These are phyloP conservation scores for Penicillium digitatum DNA, from an alignment of 2,329 filamentous ascomycete genomes.

Conservation along the genomic window DNA sequence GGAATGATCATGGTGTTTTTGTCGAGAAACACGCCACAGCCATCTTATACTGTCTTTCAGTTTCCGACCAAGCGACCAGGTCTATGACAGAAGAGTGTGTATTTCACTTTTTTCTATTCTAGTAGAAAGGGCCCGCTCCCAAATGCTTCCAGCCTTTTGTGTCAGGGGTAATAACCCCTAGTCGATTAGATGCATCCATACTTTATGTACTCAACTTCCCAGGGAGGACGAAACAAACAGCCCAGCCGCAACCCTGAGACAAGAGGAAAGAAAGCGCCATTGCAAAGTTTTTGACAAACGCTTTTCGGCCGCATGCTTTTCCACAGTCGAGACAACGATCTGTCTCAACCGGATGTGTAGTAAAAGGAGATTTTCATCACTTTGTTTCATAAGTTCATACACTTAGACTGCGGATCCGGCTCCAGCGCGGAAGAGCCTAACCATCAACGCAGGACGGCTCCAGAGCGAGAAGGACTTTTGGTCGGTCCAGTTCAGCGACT, in stretches of 20 bases:
- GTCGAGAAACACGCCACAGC: background rate
- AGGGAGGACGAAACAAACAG: background rate
- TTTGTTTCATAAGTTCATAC: background rate
- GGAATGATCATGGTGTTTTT: background rate
- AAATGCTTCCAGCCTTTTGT: background rate
- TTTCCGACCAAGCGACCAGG: background rate
- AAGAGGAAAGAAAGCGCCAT: background rate
- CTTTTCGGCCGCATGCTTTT: background rate
- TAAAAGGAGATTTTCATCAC: background rate
- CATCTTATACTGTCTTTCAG: background rate
- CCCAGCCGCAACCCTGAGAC: background rate
- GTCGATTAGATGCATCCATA: background rate
- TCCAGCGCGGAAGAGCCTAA: conserved; percentile 23
- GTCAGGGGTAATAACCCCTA: background rate
- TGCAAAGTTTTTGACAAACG: background rate
- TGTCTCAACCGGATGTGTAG: background rate
- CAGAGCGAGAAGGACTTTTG: conserved; percentile 38
- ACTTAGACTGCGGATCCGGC: background rate
- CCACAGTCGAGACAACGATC: background rate
- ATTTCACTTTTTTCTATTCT: background rate
- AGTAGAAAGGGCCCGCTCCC: background rate
- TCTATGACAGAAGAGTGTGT: background rate
- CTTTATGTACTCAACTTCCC: background rate
- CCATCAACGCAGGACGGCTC: conserved; percentile 35
- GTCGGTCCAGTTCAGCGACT: conserved; percentile 23